Conservation (phyloP, 305 asterid genomes). For the Fraxinus velutina region DNA sequence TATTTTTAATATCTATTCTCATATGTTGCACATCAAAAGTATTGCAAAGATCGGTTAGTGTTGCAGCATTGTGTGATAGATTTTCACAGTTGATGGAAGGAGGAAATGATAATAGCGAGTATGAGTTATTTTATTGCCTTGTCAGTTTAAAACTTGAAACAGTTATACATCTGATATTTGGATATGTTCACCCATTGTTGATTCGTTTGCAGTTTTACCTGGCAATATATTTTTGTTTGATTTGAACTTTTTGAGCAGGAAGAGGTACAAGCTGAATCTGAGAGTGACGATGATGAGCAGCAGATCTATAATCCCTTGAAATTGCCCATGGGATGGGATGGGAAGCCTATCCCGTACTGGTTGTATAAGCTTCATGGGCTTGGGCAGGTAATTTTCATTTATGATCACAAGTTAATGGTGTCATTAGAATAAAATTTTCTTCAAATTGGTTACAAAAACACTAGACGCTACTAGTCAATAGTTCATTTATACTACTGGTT, state of each 20-base stretch:
- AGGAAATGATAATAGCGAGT: neutral
- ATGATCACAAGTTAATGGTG: conserved; percentile 7
- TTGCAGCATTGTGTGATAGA: neutral
- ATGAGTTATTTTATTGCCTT: neutral
- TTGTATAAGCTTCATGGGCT: conserved; percentile 97
- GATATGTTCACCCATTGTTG: neutral
- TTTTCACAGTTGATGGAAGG: neutral
- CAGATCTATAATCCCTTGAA: conserved; percentile 97
- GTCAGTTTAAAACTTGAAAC: neutral
- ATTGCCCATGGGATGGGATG: conserved; percentile 98
- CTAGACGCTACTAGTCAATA: neutral
- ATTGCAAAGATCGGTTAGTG: neutral
- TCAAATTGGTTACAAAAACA: neutral
- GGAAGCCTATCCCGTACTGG: conserved; percentile 99
- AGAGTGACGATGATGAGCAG: conserved; percentile 96
- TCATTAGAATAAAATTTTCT: neutral
- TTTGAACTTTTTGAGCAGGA: conserved; percentile 53
- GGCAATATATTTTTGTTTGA: neutral
- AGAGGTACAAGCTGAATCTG: conserved; percentile 82
- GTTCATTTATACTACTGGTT: neutral
- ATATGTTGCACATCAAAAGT: neutral
- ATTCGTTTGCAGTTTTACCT: neutral
- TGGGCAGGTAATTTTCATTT: conserved; percentile 70
- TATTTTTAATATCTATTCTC: neutral
- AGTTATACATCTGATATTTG: neutral